phyloP scores from a whole-genome alignment of 2,329 filamentous ascomycete species.

The Aureobasidium mangrovei region DNA sequence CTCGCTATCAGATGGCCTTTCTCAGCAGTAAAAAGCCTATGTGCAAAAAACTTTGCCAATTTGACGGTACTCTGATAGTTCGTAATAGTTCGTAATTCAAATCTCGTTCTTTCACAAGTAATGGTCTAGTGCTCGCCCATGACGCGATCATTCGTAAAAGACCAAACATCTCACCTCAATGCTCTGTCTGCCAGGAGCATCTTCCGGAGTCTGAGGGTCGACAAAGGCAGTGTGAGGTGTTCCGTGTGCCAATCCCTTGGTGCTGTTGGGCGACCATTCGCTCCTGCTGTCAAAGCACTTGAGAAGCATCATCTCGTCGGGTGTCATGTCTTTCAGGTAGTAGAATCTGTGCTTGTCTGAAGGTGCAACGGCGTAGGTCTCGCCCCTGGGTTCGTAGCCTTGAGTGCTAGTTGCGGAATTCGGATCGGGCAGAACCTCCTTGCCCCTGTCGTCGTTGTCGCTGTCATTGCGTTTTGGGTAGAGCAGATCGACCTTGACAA shows the following conservation, averaged over 20 bases:
- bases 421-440: slow-evolving; percentile 47
- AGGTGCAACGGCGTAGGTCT: slow-evolving; percentile 52
- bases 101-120: too few species aligned
- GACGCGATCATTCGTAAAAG: slow-evolving; percentile 40
- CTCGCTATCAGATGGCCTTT: too few species aligned
- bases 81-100: too few species aligned
- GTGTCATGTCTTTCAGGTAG: slow-evolving; percentile 60
- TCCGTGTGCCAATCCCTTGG: slow-evolving; percentile 33
- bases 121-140: too few species aligned
- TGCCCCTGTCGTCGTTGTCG: slow-evolving; percentile 45
- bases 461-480: slow-evolving; percentile 44
- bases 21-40: too few species aligned
- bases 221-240: slow-evolving; percentile 70
- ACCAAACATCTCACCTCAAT: slow-evolving; percentile 52
- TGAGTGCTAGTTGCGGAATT: slow-evolving; percentile 40
- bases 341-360: slow-evolving; percentile 53
- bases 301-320: slow-evolving; percentile 45
- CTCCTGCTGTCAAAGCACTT: slow-evolving; percentile 42
- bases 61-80: too few species aligned
- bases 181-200: slow-evolving; percentile 64
- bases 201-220: slow-evolving; percentile 61
- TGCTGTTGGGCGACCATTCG: slow-evolving; percentile 32
- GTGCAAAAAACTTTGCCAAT: too few species aligned
- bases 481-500: slow-evolving; percentile 53
- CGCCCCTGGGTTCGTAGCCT: slow-evolving; percentile 54